Percentiles rank a stretch among this genome's conserved stretches.
These are phyloP conservation scores for Xanthoconium purpureum DNA, from an alignment of 768 basidiomycete species.

Conservation along the genomic window DNA sequence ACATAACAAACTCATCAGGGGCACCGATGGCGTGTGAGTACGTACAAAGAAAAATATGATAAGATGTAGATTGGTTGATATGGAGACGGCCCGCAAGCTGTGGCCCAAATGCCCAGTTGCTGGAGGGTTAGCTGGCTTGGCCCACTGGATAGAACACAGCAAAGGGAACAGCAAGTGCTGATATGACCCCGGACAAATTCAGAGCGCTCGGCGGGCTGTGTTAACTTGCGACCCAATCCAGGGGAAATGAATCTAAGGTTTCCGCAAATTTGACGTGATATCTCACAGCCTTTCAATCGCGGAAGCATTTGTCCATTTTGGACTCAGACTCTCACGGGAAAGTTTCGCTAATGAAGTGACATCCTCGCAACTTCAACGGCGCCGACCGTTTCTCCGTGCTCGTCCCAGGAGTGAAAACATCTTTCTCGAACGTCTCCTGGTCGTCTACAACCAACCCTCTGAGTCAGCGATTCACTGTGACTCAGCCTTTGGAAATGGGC, in stretches of 20 bases:
- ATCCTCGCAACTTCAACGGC: slow-evolving; percentile 14
- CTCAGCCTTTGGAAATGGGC: too few relatives aligned
- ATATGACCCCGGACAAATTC: background rate
- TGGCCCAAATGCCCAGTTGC: background rate
- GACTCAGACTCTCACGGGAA: too few relatives aligned
- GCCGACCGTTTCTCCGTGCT: slow-evolving; percentile 13
- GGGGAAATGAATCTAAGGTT: background rate
- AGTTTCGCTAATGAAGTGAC: background rate
- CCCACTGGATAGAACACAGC: slow-evolving; percentile 4
- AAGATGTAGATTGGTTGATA: slow-evolving; percentile 14
- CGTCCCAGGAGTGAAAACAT: background rate
- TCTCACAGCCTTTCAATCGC: too few relatives aligned
- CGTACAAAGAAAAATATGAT: slow-evolving; percentile 5
- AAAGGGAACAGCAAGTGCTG: slow-evolving; percentile 11
- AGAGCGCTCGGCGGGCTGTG: slow-evolving; percentile 2
- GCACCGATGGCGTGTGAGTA: slow-evolving; percentile 5
- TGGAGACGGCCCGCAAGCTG: slow-evolving; percentile 9
- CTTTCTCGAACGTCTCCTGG: background rate
- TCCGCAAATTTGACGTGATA: too few relatives aligned
- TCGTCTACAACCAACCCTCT: background rate
- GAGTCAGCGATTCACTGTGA: background rate
- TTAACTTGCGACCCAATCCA: background rate
- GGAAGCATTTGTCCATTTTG: too few relatives aligned
- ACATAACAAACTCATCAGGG: background rate
- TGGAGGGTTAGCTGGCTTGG: background rate